phyloP scores from a whole-genome alignment of 1,284 basidiomycete species.

The Moesziomyces parantarcticus region DNA sequence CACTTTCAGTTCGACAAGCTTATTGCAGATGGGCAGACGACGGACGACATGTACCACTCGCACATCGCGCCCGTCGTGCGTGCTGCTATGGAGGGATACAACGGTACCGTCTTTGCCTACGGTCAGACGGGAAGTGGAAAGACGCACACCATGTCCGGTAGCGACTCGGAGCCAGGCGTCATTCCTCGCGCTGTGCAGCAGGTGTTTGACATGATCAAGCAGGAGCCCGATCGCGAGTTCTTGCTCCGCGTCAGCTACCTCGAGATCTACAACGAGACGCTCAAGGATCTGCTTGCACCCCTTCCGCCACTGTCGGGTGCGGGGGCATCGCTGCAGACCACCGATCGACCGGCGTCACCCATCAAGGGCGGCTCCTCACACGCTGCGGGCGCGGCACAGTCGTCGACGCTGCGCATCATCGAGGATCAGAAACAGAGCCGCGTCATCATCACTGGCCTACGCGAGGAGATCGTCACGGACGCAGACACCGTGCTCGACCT shows the following conservation, averaged over 20 bases:
- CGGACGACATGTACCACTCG: conserved; percentile 67
- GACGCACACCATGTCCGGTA: conserved; percentile 86
- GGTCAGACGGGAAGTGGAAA: conserved; percentile 78
- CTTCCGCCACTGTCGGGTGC: conserved; percentile 18
- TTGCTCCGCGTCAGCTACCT: conserved; percentile 73
- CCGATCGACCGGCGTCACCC: conserved; percentile 39
- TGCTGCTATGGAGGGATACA: conserved; percentile 95
- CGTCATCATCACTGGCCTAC: conserved; percentile 70
- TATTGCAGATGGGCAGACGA: conserved; percentile 36
- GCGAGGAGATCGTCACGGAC: conserved; percentile 72
- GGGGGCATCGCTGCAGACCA: conserved; percentile 7
- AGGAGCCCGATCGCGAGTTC: conserved; percentile 68
- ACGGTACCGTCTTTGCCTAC: conserved; percentile 93
- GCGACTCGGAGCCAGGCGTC: conserved; percentile 86
- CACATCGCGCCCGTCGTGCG: conserved; percentile 71
- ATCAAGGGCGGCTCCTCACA: conserved; percentile 20
- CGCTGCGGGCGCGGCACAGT: conserved; percentile 11
- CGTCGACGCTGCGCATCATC: conserved; percentile 54
- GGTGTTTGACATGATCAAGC: conserved; percentile 69
- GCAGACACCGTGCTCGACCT: conserved; percentile 73
- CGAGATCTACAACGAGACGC: conserved; percentile 74
- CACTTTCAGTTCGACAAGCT: conserved; percentile 64
- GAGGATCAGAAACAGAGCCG: conserved; percentile 68
- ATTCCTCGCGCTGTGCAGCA: conserved; percentile 86
- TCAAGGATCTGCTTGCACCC: conserved; percentile 71